Evolutionary conservation across 345 rosid genomes (phyloP).

Genomic region (Murraya paniculata): DNA sequence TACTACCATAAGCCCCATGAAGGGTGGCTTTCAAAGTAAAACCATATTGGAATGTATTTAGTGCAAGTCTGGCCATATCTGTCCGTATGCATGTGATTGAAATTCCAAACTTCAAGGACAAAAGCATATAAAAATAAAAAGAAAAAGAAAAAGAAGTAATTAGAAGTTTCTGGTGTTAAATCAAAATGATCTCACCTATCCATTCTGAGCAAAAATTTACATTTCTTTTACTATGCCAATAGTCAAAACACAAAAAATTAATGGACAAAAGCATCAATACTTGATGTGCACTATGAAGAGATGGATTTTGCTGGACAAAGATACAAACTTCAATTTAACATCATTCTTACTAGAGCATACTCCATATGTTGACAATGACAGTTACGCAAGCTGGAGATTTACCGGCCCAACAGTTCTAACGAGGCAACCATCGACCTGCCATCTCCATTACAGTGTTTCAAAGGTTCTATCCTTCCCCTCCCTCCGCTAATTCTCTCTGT

Average conservation of each 20-base stretch:
- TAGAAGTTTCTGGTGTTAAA: not conserved
- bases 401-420: not conserved
- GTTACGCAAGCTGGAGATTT: not conserved
- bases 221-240: not conserved
- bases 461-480: conserved; percentile 27
- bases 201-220: not conserved
- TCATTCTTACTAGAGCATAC: not conserved
- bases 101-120: not conserved
- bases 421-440: conserved; percentile 7
- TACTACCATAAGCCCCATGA: not conserved
- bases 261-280: not conserved
- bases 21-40: not conserved
- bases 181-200: not conserved
- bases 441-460: not conserved
- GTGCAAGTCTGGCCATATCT: not conserved
- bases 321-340: conserved; percentile 6
- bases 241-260: not conserved
- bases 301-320: too few relatives aligned
- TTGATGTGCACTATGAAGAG: not conserved
- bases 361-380: not conserved
- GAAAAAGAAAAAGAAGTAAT: not conserved
- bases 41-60: not conserved
- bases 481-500: conserved; percentile 33
- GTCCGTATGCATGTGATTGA: not conserved
- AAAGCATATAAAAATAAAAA: too few relatives aligned